These are phyloP conservation scores for Arctostaphylos glauca DNA, from an alignment of 148 eudicot species.

Conservation along the genomic window DNA sequence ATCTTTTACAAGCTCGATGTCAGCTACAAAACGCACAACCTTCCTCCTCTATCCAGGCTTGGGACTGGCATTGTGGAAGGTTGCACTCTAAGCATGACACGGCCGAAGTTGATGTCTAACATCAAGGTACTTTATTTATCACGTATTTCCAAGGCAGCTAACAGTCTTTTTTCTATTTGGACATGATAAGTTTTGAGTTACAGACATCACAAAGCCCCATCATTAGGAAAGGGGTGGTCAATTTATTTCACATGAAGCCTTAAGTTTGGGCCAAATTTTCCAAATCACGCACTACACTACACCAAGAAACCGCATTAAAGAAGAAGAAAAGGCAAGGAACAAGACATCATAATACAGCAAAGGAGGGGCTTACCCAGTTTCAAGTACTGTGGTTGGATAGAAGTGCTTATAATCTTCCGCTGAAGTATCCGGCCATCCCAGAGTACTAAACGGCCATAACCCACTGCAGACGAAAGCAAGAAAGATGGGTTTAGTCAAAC, in stretches of 20 bases:
- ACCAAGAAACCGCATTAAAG: neutral
- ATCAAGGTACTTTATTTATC: neutral
- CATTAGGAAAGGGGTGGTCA: neutral
- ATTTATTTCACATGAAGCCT: neutral
- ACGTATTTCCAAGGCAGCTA: neutral
- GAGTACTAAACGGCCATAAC: constrained; percentile 95
- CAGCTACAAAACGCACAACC: too few relatives aligned
- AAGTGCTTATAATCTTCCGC: constrained; percentile 77
- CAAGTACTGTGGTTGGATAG: constrained; percentile 94
- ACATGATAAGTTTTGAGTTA: neutral
- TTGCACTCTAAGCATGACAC: too few relatives aligned
- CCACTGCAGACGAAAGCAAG: constrained; percentile 44
- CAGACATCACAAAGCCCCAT: neutral
- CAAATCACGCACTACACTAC: neutral
- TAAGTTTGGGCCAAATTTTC: neutral
- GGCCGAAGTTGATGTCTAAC: neutral
- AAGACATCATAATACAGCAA: neutral
- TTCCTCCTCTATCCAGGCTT: too few relatives aligned
- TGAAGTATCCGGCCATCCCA: constrained; percentile 94
- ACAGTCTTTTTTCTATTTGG: neutral
- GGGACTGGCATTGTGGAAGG: too few relatives aligned
- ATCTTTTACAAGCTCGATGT: too few relatives aligned
- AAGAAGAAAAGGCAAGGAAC: constrained; percentile 7
- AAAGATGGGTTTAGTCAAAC: constrained; percentile 4
- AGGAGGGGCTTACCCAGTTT: constrained; percentile 70